These are phyloP conservation scores for Jamesozyma spencerorum DNA, from an alignment of 805 yeast genomes.

Conservation along the genomic window DNA sequence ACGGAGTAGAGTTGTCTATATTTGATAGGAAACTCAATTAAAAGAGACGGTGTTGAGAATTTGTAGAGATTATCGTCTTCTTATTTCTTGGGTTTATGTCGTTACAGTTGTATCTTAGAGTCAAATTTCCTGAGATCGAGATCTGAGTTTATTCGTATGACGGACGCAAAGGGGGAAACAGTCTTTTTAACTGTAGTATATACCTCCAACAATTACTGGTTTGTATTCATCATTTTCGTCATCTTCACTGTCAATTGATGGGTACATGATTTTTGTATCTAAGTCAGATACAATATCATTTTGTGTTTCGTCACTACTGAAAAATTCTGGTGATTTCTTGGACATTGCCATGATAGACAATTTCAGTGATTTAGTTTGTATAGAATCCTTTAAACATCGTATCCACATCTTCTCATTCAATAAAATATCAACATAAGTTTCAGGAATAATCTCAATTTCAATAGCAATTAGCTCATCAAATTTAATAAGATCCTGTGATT, in stretches of 20 bases:
- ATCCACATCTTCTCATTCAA: constrained; percentile 19
- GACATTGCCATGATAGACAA: constrained; percentile 3
- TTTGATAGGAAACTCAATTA: no score
- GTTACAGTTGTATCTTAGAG: no score
- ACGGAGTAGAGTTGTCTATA: no score
- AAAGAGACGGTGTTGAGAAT: no score
- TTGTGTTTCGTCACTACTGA: background rate
- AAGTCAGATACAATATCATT: constrained; percentile 2
- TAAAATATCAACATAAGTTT: constrained; percentile 17
- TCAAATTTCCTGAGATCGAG: no score
- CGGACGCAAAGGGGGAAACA: no score
- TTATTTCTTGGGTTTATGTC: no score
- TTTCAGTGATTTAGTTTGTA: constrained; percentile 7
- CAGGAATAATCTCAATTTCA: constrained; percentile 19
- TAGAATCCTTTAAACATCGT: constrained; percentile 9
- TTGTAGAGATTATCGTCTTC: no score
- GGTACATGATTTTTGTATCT: background rate
- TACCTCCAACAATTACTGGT: constrained; percentile 15
- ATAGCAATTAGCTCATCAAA: constrained; percentile 15
- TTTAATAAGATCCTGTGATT: constrained; percentile 1
- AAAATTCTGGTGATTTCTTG: constrained; percentile 3
- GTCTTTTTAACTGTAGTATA: no score
- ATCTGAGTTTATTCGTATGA: no score
- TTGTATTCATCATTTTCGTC: constrained; percentile 13
- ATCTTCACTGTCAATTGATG: background rate